phyloP scores from a whole-genome alignment of 352 stramenopile species.

The Globisporangium echinulatum region DNA sequence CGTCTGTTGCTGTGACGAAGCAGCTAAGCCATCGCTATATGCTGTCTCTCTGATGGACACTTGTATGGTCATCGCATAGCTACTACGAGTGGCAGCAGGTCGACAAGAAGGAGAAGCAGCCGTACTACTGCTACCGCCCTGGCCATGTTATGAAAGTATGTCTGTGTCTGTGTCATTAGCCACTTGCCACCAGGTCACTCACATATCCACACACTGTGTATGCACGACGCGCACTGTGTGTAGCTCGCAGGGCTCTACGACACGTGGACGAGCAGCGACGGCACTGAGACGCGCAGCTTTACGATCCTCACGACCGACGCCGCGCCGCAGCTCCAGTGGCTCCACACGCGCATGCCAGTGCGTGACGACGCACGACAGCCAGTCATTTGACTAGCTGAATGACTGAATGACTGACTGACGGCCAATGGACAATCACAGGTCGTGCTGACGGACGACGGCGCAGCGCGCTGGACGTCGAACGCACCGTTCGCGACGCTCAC shows the following conservation, averaged over 20 bases:
- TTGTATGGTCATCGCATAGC: constrained; percentile 11
- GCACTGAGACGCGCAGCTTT: constrained; percentile 72
- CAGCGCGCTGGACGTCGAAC: constrained; percentile 54
- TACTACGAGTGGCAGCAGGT: constrained; percentile 91
- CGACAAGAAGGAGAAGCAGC: constrained; percentile 83
- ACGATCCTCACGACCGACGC: constrained; percentile 84
- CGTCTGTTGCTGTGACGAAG: background rate
- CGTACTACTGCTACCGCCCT: constrained; percentile 80
- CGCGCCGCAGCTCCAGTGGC: constrained; percentile 58
- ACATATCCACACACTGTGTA: too few relatives aligned
- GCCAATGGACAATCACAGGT: constrained; percentile 25
- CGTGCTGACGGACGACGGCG: constrained; percentile 59
- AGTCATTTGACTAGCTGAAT: too few relatives aligned
- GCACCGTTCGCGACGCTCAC: constrained; percentile 52
- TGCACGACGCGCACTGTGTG: background rate
- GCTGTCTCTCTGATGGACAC: background rate
- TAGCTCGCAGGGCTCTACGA: constrained; percentile 87
- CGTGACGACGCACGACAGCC: background rate
- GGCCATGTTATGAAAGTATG: constrained; percentile 43
- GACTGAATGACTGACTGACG: background rate
- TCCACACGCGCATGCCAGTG: constrained; percentile 86
- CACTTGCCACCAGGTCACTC: too few relatives aligned
- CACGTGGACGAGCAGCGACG: constrained; percentile 57
- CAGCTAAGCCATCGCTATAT: too few relatives aligned
- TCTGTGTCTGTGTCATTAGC: background rate